Evolutionary conservation across 441 rosid species (phyloP), one percentile per base, ranked within the genome.

Genomic region (Raphanus hybrid): DNA sequence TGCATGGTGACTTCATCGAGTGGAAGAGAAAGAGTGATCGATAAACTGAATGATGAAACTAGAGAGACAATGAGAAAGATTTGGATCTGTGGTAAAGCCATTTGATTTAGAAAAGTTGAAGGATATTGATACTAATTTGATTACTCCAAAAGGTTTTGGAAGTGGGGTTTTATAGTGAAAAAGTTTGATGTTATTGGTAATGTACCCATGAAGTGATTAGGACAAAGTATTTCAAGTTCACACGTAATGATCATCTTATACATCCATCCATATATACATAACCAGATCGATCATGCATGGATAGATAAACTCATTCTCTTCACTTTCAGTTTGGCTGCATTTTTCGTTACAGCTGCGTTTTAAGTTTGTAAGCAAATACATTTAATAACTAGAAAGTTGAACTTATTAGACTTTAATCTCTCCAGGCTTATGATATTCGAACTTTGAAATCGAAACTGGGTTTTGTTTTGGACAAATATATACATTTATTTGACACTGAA

Each of bases 1-100:
- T 69, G 71, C 82, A 79, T 79, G 63, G 50, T 48, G 67, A 70
- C 72, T 8, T 83, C 86, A 65, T 82, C 71, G 6, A 88, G 84
- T 27, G 84, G 84, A 73, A 86, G 88, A 43, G 78, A 81, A 29
- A 60, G 15, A 11, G 82, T 69, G 62, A 63, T 74, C 2, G 83
- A 72, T 5, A 70, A 72, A 81, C 58, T 82, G 10, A 72, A 29
- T 62, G 84, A 65, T 37, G 83, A 69, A 67, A 82, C 2, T 32
- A 85, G 82, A 62, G 75, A 69, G 34, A 69, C 45, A 1, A 74
- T 14, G 57, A 79, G 63, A 77, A 85, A 75, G 74, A 48, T 54
- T 67, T 70, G 64, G 59, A 61, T 32, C 3, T 72, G 75, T 27
- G 55, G 80, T 8, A 64, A 18, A 72, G 77, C 81, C 87, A 85